Percentiles rank a stretch among this genome's conserved stretches.
phyloP scores from a whole-genome alignment of 306 rosid genomes.

The Castanea crenata region DNA sequence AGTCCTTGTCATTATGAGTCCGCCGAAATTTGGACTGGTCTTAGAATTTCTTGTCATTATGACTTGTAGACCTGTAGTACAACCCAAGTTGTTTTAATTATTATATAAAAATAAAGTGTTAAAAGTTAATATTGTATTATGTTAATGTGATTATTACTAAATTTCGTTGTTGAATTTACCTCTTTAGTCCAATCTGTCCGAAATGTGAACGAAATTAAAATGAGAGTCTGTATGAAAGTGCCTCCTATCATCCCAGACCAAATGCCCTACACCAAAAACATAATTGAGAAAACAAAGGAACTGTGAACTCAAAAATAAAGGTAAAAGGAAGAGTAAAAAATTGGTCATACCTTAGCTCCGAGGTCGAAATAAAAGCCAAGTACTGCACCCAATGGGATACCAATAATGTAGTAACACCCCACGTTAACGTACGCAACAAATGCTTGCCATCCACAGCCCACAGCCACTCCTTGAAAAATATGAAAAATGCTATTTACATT shows the following conservation, averaged over 20 bases:
- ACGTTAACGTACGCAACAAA: conserved; percentile 54
- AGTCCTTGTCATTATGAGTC: neutral
- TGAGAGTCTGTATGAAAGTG: conserved; percentile 42
- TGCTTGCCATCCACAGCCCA: conserved; percentile 69
- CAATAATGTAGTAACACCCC: conserved; percentile 47
- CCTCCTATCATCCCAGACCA: conserved; percentile 58
- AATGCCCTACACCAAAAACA: conserved; percentile 31
- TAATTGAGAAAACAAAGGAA: too few species aligned
- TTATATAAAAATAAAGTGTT: neutral
- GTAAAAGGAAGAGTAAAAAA: neutral
- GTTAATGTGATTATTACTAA: neutral
- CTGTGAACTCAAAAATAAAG: too few species aligned
- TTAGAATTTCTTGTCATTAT: neutral
- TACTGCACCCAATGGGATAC: conserved; percentile 40
- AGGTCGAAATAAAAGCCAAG: conserved; percentile 50
- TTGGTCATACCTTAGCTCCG: conserved; percentile 34
- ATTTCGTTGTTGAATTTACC: conserved; percentile 13
- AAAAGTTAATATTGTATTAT: too few species aligned
- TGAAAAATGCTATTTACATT: neutral
- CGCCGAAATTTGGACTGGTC: neutral
- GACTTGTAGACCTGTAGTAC: neutral
- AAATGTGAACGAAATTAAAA: conserved; percentile 33
- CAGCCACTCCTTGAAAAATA: conserved; percentile 42
- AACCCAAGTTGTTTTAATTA: neutral
- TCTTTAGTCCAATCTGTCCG: conserved; percentile 44